A percentile compares a stretch with the other conserved stretches of the same genome.
Evolutionary conservation across 305 asterid species (phyloP).

Genomic region (Solanum hybrid): DNA sequence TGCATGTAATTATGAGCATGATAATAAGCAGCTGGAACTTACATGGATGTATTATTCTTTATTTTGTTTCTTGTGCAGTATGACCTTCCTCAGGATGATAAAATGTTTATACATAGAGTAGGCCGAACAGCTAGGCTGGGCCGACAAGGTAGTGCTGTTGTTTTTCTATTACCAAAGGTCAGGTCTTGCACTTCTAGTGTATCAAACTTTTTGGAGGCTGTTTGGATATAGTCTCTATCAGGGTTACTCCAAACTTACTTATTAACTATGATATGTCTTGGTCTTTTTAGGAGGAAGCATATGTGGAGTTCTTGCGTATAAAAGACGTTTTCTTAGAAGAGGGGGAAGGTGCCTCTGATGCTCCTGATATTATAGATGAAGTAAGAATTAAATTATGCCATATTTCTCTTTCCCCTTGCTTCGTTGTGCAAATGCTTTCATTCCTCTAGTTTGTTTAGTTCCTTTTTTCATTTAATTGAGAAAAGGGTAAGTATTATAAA

Average conservation of each 20-base stretch:
- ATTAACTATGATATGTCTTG: constrained; percentile 10
- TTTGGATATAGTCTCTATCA: not conserved
- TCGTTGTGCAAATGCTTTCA: not conserved
- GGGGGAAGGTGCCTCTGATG: constrained; percentile 49
- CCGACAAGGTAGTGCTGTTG: constrained; percentile 76
- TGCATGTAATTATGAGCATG: not conserved
- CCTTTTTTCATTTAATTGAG: not conserved
- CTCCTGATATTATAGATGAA: constrained; percentile 63
- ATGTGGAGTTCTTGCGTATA: constrained; percentile 63
- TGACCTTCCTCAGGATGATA: constrained; percentile 95
- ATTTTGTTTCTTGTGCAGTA: constrained; percentile 43
- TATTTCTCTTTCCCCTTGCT: not conserved
- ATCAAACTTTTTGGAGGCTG: not conserved
- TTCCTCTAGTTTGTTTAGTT: not conserved
- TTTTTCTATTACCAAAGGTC: constrained; percentile 84
- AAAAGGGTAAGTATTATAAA: not conserved
- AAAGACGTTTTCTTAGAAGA: constrained; percentile 70
- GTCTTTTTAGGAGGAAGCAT: constrained; percentile 69
- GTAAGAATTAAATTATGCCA: constrained; percentile 21
- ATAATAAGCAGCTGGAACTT: constrained; percentile 10
- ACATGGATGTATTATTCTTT: constrained; percentile 8
- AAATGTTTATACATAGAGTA: constrained; percentile 87
- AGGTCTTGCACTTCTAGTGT: not conserved
- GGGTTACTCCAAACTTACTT: not conserved
- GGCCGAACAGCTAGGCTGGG: constrained; percentile 99